Percentiles rank a stretch among this genome's conserved stretches.
phyloP scores from a whole-genome alignment of 768 basidiomycete species.

The Lentinula guzmanii region DNA sequence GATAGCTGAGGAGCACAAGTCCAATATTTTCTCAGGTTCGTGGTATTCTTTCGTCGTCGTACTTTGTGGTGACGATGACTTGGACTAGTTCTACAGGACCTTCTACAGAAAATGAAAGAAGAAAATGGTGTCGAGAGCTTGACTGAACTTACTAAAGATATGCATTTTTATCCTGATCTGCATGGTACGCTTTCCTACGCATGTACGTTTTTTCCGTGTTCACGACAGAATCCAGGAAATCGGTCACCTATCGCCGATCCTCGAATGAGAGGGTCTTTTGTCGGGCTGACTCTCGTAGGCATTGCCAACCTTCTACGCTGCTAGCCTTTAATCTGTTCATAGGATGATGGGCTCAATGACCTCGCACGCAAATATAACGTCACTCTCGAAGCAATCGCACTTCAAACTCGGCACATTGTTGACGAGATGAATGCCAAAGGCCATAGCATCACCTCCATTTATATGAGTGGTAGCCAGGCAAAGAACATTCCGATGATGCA shows the following conservation, averaged over 20 bases:
- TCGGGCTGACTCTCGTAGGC: constrained; percentile 74
- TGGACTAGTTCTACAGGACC: constrained; percentile 59
- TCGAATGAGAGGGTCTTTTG: constrained; percentile 89
- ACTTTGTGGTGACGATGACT: not conserved
- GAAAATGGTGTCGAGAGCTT: constrained; percentile 52
- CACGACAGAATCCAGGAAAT: constrained; percentile 55
- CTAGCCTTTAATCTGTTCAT: not conserved
- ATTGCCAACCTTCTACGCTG: not conserved
- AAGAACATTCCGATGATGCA: constrained; percentile 87
- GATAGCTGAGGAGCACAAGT: constrained; percentile 50
- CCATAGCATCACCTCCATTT: constrained; percentile 77
- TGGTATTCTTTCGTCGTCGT: not conserved
- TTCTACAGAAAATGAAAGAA: constrained; percentile 58
- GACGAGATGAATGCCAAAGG: constrained; percentile 83
- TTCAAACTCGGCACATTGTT: constrained; percentile 92
- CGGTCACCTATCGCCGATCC: constrained; percentile 94
- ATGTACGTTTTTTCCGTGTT: not conserved
- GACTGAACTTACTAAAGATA: constrained; percentile 82
- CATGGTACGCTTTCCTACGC: constrained; percentile 51
- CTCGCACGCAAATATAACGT: constrained; percentile 89
- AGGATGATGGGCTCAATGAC: constrained; percentile 72
- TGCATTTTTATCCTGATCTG: constrained; percentile 94
- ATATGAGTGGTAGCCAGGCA: constrained; percentile 91
- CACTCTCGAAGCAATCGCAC: constrained; percentile 87
- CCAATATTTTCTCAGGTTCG: constrained; percentile 53